These are phyloP conservation scores for Piper betle DNA, from an alignment of 164 flowering plant genomes.

Conservation along the genomic window DNA sequence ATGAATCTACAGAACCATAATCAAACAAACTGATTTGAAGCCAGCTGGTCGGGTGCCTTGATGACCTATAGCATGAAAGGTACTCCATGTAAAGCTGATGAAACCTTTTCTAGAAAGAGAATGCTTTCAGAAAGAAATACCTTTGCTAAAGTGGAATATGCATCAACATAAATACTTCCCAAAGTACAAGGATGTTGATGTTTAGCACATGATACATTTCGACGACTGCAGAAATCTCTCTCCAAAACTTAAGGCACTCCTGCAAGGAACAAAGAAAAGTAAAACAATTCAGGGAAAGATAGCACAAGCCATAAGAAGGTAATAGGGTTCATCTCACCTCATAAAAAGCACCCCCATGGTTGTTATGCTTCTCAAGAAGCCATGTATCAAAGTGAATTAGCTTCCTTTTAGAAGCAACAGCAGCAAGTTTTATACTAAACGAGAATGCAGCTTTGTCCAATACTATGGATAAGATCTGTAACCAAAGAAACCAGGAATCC, in stretches of 20 bases:
- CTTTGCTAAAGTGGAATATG: slow-evolving; percentile 50
- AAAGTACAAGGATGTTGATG: slow-evolving; percentile 41
- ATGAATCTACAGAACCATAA: slow-evolving; percentile 43
- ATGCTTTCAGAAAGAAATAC: slow-evolving; percentile 15
- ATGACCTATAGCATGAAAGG: slow-evolving; percentile 57
- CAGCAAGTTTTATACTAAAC: slow-evolving; percentile 57
- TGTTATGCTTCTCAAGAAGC: slow-evolving; percentile 40
- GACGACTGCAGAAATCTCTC: slow-evolving; percentile 39
- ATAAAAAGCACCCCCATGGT: slow-evolving; percentile 46
- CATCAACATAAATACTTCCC: slow-evolving; percentile 35
- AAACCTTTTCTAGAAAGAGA: background rate
- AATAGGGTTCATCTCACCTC: no score
- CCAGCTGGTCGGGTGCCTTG: slow-evolving; percentile 32
- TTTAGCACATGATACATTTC: no score
- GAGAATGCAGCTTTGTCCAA: slow-evolving; percentile 53
- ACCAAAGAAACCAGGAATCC: background rate
- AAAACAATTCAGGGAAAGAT: no score
- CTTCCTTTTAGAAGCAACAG: slow-evolving; percentile 57
- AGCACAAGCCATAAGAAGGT: no score
- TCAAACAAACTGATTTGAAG: slow-evolving; percentile 32
- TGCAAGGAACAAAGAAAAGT: no score
- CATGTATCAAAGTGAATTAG: slow-evolving; percentile 63
- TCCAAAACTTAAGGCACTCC: slow-evolving; percentile 80
- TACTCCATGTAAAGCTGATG: no score
- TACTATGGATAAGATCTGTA: slow-evolving; percentile 59